Percentiles rank a stretch among this genome's conserved stretches.
phyloP scores from a whole-genome alignment of 768 basidiomycete genomes.

The Chiua virens region DNA sequence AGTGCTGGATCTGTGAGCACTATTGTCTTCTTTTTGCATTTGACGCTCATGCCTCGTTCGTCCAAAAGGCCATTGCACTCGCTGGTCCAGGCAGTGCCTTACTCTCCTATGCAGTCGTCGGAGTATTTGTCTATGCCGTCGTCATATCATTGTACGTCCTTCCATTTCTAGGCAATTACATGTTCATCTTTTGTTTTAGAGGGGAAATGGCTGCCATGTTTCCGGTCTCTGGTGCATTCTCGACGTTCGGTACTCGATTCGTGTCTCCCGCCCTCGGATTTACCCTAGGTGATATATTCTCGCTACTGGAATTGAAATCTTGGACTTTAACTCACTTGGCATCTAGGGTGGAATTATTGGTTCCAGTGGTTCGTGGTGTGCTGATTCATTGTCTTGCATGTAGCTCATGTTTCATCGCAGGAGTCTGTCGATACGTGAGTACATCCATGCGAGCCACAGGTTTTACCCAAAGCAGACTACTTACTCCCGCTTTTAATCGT shows the following conservation, averaged over 20 bases:
- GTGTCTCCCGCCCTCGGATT: conserved; percentile 62
- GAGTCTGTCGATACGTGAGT: conserved; percentile 41
- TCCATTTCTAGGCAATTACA: not conserved
- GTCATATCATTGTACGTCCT: conserved; percentile 53
- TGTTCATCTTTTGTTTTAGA: conserved; percentile 24
- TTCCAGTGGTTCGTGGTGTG: conserved; percentile 40
- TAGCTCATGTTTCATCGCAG: conserved; percentile 18
- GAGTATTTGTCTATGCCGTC: conserved; percentile 58
- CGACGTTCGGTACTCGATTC: conserved; percentile 56
- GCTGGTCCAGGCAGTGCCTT: conserved; percentile 66
- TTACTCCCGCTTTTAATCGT: not conserved
- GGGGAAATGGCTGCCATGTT: conserved; percentile 69
- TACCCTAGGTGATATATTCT: conserved; percentile 44
- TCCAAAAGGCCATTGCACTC: conserved; percentile 46
- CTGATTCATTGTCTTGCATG: not conserved
- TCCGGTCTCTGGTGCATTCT: conserved; percentile 62
- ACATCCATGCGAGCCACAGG: not conserved
- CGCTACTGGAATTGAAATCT: not conserved
- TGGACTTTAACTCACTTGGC: not conserved
- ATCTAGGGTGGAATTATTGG: conserved; percentile 58
- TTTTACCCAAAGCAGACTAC: conserved; percentile 11
- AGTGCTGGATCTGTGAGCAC: conserved; percentile 52
- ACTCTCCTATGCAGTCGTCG: conserved; percentile 58
- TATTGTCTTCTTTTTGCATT: not conserved
- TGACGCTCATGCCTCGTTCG: not conserved